Percentiles rank a stretch among this genome's conserved stretches.
Evolutionary conservation across 345 rosid genomes (phyloP).

Genomic region (Eucalyptus decipiens): DNA sequence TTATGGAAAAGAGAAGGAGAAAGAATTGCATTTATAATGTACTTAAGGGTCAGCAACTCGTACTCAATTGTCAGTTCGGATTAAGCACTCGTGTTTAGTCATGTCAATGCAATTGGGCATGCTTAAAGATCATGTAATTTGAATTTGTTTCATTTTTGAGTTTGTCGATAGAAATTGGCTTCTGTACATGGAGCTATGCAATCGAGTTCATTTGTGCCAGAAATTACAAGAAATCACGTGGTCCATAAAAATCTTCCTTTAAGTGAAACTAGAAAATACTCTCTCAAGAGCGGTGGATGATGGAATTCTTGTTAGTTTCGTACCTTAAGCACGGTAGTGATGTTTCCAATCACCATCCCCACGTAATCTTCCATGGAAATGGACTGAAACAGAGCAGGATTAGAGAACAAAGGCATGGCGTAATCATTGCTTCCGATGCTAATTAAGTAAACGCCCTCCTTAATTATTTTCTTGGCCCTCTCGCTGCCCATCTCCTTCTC

Average conservation of each 20-base stretch:
- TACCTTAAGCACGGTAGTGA: slow-evolving; percentile 6
- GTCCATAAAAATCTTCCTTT: neutral
- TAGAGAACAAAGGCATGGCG: neutral
- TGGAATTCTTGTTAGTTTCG: neutral
- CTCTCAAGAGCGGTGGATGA: neutral
- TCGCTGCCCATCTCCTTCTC: neutral
- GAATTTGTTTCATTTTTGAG: neutral
- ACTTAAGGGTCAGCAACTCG: neutral
- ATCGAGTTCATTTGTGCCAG: neutral
- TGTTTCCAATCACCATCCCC: slow-evolving; percentile 10
- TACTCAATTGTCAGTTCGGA: neutral
- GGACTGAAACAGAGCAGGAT: neutral
- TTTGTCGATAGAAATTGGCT: neutral
- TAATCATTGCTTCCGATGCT: slow-evolving; percentile 9
- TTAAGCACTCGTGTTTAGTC: neutral
- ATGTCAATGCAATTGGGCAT: neutral
- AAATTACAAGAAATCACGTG: neutral
- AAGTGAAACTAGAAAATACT: neutral
- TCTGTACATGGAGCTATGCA: neutral
- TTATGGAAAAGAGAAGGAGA: neutral
- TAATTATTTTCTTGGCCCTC: neutral
- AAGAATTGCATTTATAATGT: neutral
- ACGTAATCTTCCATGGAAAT: neutral
- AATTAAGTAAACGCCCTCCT: neutral
- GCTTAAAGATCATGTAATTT: neutral